Conservation (phyloP, 1,284 basidiomycete species). For the Cryptococcus floricola region DNA sequence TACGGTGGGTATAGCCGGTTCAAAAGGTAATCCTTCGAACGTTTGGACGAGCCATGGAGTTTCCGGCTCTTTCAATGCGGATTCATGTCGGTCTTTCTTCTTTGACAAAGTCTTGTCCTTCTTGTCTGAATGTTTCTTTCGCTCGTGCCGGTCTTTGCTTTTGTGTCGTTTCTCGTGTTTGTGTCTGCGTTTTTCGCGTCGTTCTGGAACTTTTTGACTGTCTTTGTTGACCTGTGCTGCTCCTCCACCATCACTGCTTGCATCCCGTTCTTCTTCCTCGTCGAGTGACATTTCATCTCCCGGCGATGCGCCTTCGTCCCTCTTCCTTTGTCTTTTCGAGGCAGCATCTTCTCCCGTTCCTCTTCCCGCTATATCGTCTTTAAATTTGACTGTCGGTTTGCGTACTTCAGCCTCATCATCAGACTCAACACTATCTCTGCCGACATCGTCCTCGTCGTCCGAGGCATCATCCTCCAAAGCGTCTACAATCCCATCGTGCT, state of each 20-base stretch:
- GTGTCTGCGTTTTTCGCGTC: background rate
- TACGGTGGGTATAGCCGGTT: constrained; percentile 19
- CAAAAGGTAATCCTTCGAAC: constrained; percentile 25
- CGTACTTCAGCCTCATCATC: background rate
- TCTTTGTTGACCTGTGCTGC: background rate
- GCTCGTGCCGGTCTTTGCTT: background rate
- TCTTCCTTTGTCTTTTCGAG: background rate
- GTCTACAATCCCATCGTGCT: background rate
- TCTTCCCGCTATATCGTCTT: no score
- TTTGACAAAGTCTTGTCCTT: background rate
- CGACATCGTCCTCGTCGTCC: no score
- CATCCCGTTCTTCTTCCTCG: no score
- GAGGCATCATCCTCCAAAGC: background rate
- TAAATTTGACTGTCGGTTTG: background rate
- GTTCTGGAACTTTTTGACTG: background rate
- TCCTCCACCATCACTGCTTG: no score
- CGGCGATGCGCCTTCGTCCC: background rate
- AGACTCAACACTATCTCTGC: background rate
- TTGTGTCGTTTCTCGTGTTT: background rate
- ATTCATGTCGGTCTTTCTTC: background rate
- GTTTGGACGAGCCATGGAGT: constrained; percentile 12
- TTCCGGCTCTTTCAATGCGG: background rate
- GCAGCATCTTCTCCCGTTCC: no score
- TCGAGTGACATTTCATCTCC: no score
- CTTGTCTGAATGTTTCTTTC: background rate